Percentiles rank a stretch among this genome's conserved stretches.
Conservation (phyloP, 139 green algal species). For the Auxenochlorella pyrenoidosa region DNA sequence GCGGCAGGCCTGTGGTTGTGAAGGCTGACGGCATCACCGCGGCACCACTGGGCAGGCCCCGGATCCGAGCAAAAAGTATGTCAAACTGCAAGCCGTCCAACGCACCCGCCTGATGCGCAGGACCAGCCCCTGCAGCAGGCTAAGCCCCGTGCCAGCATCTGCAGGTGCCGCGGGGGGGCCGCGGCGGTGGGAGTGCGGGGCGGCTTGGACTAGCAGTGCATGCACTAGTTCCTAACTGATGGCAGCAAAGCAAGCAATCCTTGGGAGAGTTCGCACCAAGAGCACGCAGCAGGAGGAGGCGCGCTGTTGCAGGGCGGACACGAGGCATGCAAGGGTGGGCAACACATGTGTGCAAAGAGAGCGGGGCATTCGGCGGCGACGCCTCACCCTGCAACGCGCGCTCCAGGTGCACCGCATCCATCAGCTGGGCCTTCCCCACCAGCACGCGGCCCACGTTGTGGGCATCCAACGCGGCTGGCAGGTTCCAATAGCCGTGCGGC, state of each 20-base stretch:
- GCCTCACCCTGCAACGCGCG: neutral
- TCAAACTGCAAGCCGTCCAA: neutral
- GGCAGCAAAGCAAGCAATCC: too few relatives aligned
- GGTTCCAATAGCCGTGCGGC: neutral
- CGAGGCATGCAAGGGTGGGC: neutral
- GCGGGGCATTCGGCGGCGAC: too few relatives aligned
- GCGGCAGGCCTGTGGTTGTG: too few relatives aligned
- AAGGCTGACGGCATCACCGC: too few relatives aligned
- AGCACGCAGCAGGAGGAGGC: too few relatives aligned
- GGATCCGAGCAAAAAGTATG: too few relatives aligned
- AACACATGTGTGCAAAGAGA: too few relatives aligned
- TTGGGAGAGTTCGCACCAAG: too few relatives aligned
- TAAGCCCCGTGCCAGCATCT: neutral
- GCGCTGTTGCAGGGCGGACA: too few relatives aligned
- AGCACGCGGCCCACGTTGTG: conserved; percentile 5
- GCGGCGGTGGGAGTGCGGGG: too few relatives aligned
- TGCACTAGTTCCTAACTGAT: too few relatives aligned
- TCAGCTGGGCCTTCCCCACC: neutral
- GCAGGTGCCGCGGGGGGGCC: neutral
- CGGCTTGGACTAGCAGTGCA: neutral
- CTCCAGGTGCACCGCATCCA: conserved; percentile 4
- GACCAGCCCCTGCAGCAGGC: conserved; percentile 16
- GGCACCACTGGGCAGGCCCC: too few relatives aligned
- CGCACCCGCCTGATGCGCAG: neutral
- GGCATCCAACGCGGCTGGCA: neutral